Percentiles rank a stretch among this genome's conserved stretches.
Conservation (phyloP, 768 basidiomycete species). For the Amanita phalloides region DNA sequence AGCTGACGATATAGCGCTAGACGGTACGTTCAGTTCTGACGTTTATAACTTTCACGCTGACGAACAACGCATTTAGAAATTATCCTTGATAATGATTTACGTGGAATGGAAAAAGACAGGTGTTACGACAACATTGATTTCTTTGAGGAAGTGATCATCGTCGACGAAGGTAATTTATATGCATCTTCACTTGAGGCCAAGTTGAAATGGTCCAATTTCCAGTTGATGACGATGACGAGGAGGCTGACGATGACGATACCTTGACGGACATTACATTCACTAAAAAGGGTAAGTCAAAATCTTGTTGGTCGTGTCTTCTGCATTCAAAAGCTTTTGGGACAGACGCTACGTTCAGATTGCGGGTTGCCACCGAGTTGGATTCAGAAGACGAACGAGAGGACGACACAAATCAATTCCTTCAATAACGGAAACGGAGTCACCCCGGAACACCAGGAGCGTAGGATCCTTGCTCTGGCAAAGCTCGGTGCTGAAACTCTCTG, state of each 20-base stretch:
- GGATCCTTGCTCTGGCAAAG: too few species aligned
- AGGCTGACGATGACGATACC: background rate
- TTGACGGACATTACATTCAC: background rate
- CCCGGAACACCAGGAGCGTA: too few species aligned
- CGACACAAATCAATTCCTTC: background rate
- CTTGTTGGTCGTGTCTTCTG: background rate
- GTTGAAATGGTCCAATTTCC: background rate
- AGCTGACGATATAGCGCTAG: background rate
- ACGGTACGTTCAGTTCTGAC: background rate
- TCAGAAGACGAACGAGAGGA: background rate
- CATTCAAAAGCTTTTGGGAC: background rate
- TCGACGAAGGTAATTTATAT: background rate
- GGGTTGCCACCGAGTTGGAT: background rate
- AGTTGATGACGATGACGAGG: background rate
- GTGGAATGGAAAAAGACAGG: background rate
- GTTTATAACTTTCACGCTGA: background rate
- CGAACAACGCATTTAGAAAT: background rate
- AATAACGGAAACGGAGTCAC: background rate
- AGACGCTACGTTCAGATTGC: too few species aligned
- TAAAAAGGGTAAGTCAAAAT: background rate
- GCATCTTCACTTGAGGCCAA: background rate
- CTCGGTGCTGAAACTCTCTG: background rate
- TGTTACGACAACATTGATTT: background rate
- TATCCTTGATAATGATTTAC: background rate
- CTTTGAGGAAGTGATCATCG: background rate